These are phyloP conservation scores for Chaetomidium leptoderma DNA, from an alignment of 495 filamentous ascomycete genomes.

Conservation along the genomic window DNA sequence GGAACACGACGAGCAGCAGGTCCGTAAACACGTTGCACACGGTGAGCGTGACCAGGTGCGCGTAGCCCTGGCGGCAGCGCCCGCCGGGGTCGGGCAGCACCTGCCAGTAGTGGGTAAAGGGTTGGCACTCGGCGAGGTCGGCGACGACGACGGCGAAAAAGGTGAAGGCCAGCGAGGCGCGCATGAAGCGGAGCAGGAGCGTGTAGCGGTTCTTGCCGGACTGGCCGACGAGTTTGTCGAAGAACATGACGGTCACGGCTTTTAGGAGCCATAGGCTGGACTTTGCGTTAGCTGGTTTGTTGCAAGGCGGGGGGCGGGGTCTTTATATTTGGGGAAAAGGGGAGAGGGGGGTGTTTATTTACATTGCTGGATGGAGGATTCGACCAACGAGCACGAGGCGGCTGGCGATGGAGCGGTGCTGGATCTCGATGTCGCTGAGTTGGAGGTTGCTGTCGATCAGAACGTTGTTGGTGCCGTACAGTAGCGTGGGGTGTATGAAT, in stretches of 20 bases:
- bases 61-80: conserved; percentile 74
- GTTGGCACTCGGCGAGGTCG: conserved; percentile 78
- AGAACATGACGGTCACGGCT: conserved; percentile 80
- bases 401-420: conserved; percentile 53
- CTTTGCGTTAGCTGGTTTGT: background rate
- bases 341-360: conserved; percentile 32
- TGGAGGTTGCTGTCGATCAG: conserved; percentile 28
- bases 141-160: conserved; percentile 73
- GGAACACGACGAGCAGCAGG: conserved; percentile 77
- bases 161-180: conserved; percentile 66
- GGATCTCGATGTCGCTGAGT: conserved; percentile 43
- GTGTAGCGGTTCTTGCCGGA: conserved; percentile 66
- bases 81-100: conserved; percentile 81
- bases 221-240: conserved; percentile 64
- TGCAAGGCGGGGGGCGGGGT: no score
- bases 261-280: conserved; percentile 86
- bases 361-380: conserved; percentile 65
- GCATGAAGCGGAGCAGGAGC: conserved; percentile 59
- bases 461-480: conserved; percentile 86
- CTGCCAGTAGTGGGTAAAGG: conserved; percentile 83
- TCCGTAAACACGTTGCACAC: conserved; percentile 79
- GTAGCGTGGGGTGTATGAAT: conserved; percentile 74
- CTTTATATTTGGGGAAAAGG: no score
- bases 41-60: conserved; percentile 76
- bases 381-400: conserved; percentile 58